Evolutionary conservation across 1,284 basidiomycete species (phyloP).

Genomic region (Malassezia yamatoensis): DNA sequence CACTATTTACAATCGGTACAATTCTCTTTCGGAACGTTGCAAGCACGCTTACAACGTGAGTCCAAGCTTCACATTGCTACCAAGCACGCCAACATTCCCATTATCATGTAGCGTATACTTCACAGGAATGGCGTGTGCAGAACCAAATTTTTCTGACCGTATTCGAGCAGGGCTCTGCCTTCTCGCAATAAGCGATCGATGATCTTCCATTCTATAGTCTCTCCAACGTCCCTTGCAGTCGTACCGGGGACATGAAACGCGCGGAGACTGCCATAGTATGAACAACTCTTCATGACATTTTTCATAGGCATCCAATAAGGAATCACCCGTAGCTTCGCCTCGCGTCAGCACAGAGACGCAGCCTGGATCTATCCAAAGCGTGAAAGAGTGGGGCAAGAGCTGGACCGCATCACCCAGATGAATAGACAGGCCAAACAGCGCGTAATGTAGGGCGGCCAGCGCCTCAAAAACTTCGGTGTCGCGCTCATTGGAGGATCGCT

Average conservation of each 20-base stretch:
- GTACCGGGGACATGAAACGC: too few species aligned
- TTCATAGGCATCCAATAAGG: too few species aligned
- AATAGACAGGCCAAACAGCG: not conserved
- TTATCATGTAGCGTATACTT: slow-evolving; percentile 1
- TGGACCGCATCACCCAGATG: not conserved
- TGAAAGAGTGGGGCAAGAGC: not conserved
- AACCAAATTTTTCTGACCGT: too few species aligned
- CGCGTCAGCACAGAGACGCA: not conserved
- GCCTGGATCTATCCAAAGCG: slow-evolving; percentile 1
- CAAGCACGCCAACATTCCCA: not conserved
- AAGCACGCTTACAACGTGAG: not conserved
- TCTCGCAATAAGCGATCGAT: too few species aligned
- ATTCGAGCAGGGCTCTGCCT: too few species aligned
- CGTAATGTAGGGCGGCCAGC: not conserved
- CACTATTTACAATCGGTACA: too few species aligned
- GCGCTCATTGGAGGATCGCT: not conserved
- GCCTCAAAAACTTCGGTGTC: not conserved
- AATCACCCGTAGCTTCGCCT: too few species aligned
- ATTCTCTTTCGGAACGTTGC: too few species aligned
- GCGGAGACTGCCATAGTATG: not conserved
- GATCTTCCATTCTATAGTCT: too few species aligned
- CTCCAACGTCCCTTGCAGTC: too few species aligned
- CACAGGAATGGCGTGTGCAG: not conserved
- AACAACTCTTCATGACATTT: not conserved
- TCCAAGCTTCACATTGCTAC: slow-evolving; percentile 2